Conservation (phyloP, 179 eudicot species). For the Silene coronaria region DNA sequence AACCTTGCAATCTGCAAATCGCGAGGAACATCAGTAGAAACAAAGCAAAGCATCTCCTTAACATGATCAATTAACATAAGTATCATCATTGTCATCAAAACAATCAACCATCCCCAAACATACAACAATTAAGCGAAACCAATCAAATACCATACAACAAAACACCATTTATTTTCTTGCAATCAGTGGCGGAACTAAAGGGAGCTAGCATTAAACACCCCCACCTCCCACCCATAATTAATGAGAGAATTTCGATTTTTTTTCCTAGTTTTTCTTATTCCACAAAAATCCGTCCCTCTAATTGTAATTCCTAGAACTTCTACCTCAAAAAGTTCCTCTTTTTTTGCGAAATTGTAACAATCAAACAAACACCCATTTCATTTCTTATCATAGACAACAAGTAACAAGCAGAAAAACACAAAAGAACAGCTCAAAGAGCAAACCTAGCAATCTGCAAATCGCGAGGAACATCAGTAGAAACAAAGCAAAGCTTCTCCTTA, state of each 20-base stretch:
- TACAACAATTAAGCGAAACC: too few species aligned
- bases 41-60: constrained; percentile 82
- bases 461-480: constrained; percentile 62
- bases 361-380: not conserved
- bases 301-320: not conserved
- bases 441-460: constrained; percentile 81
- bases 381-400: not conserved
- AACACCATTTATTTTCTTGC: too few species aligned
- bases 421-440: not conserved
- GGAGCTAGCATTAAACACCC: not conserved
- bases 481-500: constrained; percentile 81
- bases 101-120: too few species aligned
- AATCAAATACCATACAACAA: too few species aligned
- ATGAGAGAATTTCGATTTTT: too few species aligned
- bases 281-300: too few species aligned
- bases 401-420: not conserved
- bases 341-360: not conserved
- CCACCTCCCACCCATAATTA: too few species aligned
- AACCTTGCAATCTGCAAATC: constrained; percentile 80
- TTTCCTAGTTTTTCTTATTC: too few species aligned
- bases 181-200: too few species aligned
- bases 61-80: constrained; percentile 78
- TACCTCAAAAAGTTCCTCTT: not conserved
- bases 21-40: constrained; percentile 61
- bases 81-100: too few species aligned